phyloP scores from a whole-genome alignment of 2,329 filamentous ascomycete genomes.

The Beauveria sp. region DNA sequence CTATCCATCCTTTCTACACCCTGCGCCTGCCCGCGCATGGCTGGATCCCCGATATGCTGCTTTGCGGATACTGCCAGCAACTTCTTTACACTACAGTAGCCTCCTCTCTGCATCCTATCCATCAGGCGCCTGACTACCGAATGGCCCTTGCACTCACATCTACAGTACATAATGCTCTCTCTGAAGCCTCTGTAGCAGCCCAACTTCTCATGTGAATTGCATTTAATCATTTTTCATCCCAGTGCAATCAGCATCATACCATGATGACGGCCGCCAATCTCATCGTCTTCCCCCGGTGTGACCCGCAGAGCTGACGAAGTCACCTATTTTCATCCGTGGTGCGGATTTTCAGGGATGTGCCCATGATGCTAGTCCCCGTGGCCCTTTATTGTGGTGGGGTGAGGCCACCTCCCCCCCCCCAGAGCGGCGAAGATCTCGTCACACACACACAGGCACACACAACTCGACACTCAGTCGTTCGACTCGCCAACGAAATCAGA shows the following conservation, averaged over 20 bases:
- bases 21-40: not conserved
- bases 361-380: slow-evolving; percentile 4
- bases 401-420: not conserved
- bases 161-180: too few species aligned
- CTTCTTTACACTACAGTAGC: not conserved
- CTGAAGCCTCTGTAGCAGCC: too few species aligned
- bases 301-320: not conserved
- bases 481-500: not conserved
- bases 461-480: not conserved
- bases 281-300: not conserved
- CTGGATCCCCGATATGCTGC: not conserved
- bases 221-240: too few species aligned
- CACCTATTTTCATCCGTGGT: not conserved
- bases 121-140: not conserved
- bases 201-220: too few species aligned
- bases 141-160: too few species aligned
- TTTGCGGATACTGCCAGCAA: not conserved
- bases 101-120: not conserved
- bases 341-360: not conserved
- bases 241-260: too few species aligned
- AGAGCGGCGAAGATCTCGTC: slow-evolving; percentile 2
- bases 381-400: slow-evolving; percentile 3
- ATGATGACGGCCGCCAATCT: not conserved
- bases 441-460: not conserved
- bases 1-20: not conserved